These are phyloP conservation scores for Cercospora brassicicola DNA, from an alignment of 2,329 filamentous ascomycete genomes.

Conservation along the genomic window DNA sequence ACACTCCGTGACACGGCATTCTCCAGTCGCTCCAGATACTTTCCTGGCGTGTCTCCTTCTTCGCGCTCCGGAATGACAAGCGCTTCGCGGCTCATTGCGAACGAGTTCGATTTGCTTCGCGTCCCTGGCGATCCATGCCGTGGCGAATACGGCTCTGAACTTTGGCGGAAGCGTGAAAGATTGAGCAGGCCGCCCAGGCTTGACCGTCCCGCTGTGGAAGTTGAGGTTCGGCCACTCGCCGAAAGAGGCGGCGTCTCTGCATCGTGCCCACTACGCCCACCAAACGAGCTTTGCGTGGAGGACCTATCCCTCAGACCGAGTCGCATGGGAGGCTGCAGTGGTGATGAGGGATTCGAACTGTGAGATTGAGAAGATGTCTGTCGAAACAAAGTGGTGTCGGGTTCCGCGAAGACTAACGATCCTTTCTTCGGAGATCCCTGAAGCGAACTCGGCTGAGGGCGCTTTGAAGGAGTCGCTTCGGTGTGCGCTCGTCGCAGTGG, in stretches of 20 bases:
- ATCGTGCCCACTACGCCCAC: constrained; percentile 67
- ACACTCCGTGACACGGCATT: constrained; percentile 75
- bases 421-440: constrained; percentile 50
- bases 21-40: constrained; percentile 82
- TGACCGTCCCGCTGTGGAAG: constrained; percentile 79
- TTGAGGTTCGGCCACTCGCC: constrained; percentile 67
- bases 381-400: constrained; percentile 54
- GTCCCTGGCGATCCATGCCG: constrained; percentile 72
- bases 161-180: constrained; percentile 74
- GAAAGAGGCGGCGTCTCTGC: constrained; percentile 64
- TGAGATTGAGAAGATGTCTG: constrained; percentile 64
- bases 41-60: constrained; percentile 85
- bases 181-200: constrained; percentile 89
- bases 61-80: constrained; percentile 71
- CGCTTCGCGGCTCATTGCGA: constrained; percentile 73
- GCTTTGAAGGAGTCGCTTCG: constrained; percentile 31
- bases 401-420: constrained; percentile 49
- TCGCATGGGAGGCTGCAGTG: constrained; percentile 59
- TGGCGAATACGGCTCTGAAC: constrained; percentile 68
- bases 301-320: constrained; percentile 71
- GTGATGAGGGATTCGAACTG: constrained; percentile 62
- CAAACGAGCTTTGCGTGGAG: constrained; percentile 81
- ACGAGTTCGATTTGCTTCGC: constrained; percentile 77
- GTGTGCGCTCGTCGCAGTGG: constrained; percentile 32
- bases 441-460: constrained; percentile 21